Evolutionary conservation across 2,329 filamentous ascomycete species (phyloP).

Genomic region (Claviceps lovelessii): DNA sequence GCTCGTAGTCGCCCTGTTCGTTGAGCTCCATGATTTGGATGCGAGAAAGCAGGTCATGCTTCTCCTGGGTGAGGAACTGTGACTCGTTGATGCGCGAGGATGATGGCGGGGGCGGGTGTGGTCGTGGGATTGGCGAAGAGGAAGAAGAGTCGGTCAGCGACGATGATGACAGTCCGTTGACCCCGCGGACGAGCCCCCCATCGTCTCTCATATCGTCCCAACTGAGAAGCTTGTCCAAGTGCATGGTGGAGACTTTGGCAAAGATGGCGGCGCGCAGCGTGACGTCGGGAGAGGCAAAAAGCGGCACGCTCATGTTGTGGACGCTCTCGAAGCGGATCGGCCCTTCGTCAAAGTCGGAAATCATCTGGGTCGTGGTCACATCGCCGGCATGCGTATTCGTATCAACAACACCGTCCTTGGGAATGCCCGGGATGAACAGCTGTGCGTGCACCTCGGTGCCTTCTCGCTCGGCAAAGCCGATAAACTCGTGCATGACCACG

Average conservation of each 20-base stretch:
- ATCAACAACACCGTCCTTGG: conserved; percentile 58
- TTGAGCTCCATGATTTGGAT: conserved; percentile 84
- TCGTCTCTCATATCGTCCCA: conserved; percentile 99
- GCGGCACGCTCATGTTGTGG: conserved; percentile 89
- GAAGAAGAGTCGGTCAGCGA: not conserved
- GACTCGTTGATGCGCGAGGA: conserved; percentile 66
- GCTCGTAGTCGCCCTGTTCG: conserved; percentile 78
- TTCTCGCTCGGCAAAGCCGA: conserved; percentile 89
- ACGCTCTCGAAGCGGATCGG: conserved; percentile 92
- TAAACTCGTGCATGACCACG: conserved; percentile 91
- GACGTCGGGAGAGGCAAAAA: conserved; percentile 55
- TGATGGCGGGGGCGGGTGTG: not conserved
- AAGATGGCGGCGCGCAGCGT: conserved; percentile 80
- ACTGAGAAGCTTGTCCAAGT: conserved; percentile 90
- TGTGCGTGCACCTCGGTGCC: conserved; percentile 92
- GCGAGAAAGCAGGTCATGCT: conserved; percentile 80
- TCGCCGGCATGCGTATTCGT: conserved; percentile 47
- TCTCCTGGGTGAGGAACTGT: conserved; percentile 85
- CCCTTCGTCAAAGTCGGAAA: conserved; percentile 83
- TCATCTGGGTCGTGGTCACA: conserved; percentile 89
- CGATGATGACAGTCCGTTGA: conserved; percentile 24
- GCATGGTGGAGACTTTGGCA: conserved; percentile 79
- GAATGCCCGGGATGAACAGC: conserved; percentile 85
- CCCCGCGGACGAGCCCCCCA: conserved; percentile 42
- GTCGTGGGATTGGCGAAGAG: not conserved